phyloP scores from a whole-genome alignment of 345 rosid genomes.

The Microthlaspi erraticum region DNA sequence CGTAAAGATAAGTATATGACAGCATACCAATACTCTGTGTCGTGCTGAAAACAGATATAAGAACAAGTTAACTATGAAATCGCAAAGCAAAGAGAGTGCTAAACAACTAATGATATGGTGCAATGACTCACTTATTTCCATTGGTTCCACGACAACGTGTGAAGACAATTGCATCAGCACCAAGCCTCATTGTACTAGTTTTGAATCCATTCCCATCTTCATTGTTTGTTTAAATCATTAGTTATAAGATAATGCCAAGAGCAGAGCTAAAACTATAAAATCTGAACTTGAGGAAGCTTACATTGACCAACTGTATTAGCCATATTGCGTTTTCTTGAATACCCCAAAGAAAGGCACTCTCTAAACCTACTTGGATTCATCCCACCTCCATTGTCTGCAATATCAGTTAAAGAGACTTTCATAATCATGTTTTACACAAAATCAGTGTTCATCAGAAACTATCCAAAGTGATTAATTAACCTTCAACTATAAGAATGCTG shows the following conservation, averaged over 20 bases:
- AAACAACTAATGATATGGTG: not conserved
- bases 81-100: not conserved
- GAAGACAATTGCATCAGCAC: slow-evolving; percentile 87
- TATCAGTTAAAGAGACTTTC: not conserved
- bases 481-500: slow-evolving; percentile 36
- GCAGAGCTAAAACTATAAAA: not conserved
- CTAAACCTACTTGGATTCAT: slow-evolving; percentile 72
- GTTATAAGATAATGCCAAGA: not conserved
- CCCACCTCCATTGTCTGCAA: slow-evolving; percentile 83
- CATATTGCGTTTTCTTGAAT: slow-evolving; percentile 76
- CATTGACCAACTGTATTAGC: slow-evolving; percentile 82
- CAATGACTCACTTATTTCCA: slow-evolving; percentile 50
- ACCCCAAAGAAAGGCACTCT: slow-evolving; percentile 84
- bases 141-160: slow-evolving; percentile 54
- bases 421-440: not conserved
- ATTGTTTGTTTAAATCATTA: not conserved
- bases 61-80: not conserved
- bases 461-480: not conserved
- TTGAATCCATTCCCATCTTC: slow-evolving; percentile 91
- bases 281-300: slow-evolving; percentile 36
- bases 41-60: slow-evolving; percentile 41
- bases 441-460: not conserved
- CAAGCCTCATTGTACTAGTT: slow-evolving; percentile 89
- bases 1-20: slow-evolving; percentile 69
- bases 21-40: slow-evolving; percentile 74